Evolutionary conservation across 2,329 filamentous ascomycete genomes (phyloP), one percentile per base, ranked within the genome.

Genomic region (Sclerotinia borealis): DNA sequence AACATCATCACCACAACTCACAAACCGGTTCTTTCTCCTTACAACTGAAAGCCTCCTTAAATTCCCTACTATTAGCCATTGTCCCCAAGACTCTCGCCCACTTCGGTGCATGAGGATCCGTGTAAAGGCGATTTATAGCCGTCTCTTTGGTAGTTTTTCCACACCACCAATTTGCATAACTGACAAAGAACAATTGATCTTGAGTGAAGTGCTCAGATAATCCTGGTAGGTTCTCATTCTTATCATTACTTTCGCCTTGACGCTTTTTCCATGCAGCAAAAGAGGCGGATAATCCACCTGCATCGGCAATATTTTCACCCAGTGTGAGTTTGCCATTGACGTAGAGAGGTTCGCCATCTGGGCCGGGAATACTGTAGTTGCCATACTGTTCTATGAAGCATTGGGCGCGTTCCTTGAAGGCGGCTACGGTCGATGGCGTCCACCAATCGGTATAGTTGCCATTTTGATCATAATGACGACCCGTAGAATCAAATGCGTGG

Each of bases 291-390:
- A 91, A 72, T 17, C 88, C 88, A 19, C 87, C 87, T 0, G 87
- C 85, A 72, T 91, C 88, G 1, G 87, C 87, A 70, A 91, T 87
- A 71, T 90, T 90, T 76, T 91, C 88, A 25, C 83, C 85, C 2
- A 90, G 76, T 0, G 87, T 90, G 17, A 85, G 77, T 29, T 77
- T 77, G 11, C 87, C 88, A 64, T 88, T 85, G 62, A 90, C 82
- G 65, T 86, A 81, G 0, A 88, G 76, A 4, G 80, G 77, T 65
- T 84, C 81, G 1, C 79, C 83, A 43, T 86, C 79, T 13, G 83
- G 78, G 0, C 82, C 83, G 0, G 78, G 77, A 15, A 89, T 79
- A 0, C 82, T 84, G 71, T 83, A 88, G 39, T 86, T 81, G 63
- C 76, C 75, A 72, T 88, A 90, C 74, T 90, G 86, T n/a, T 88